A percentile compares a stretch with the other conserved stretches of the same genome.
Conservation (phyloP, 2,329 filamentous ascomycete genomes). For the Arthroderma sp. region DNA sequence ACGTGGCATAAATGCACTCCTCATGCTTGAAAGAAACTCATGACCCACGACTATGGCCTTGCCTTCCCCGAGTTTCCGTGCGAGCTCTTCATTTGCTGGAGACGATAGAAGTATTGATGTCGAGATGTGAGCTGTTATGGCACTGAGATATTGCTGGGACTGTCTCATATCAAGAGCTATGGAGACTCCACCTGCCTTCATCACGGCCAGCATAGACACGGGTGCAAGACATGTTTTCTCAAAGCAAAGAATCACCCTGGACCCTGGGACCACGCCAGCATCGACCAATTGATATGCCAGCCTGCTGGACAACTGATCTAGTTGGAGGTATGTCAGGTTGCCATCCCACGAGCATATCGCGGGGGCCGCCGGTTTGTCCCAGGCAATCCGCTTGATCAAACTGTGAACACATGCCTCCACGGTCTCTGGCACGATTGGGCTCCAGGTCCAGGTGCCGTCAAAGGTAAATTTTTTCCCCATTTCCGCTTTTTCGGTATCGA, state of each 20-base stretch:
- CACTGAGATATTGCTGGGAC: conserved; percentile 24
- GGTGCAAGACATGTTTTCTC: conserved; percentile 29
- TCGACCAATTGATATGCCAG: conserved; percentile 23
- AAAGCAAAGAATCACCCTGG: conserved; percentile 31
- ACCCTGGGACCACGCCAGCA: conserved; percentile 30
- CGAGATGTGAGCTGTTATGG: conserved; percentile 14
- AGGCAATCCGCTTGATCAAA: conserved; percentile 11
- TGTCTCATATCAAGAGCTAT: conserved; percentile 20
- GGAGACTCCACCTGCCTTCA: conserved; percentile 22
- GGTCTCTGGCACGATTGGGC: conserved; percentile 13
- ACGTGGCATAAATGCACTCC: neutral
- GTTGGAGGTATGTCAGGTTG: conserved; percentile 25
- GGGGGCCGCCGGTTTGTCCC: conserved; percentile 10
- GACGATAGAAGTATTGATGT: conserved; percentile 15
- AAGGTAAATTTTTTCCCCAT: neutral
- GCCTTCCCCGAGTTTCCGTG: neutral
- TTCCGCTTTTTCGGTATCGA: neutral
- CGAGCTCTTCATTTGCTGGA: conserved; percentile 10
- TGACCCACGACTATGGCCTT: conserved; percentile 7
- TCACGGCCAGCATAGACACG: conserved; percentile 14
- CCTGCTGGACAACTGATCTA: conserved; percentile 29
- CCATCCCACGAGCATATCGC: conserved; percentile 22
- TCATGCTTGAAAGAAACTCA: conserved; percentile 12
- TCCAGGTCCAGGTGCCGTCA: conserved; percentile 17
- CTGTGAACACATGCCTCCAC: conserved; percentile 16